Percentiles rank a stretch among this genome's conserved stretches.
Conservation (phyloP, 805 yeast species). For the Kluyveromyces starmeri region DNA sequence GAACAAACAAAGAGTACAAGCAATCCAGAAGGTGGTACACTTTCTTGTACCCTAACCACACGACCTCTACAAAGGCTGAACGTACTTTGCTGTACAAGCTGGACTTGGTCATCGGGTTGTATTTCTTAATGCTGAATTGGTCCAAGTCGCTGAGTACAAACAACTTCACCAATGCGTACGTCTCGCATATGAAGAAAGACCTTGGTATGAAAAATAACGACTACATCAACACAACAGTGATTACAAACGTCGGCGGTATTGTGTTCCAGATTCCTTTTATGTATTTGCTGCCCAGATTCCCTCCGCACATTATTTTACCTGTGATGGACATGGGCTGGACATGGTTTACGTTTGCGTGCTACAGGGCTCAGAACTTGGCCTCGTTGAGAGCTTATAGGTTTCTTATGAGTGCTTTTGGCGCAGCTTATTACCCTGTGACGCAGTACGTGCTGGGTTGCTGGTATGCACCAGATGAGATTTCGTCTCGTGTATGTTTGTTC, state of each 20-base stretch:
- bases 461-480: conserved; percentile 50
- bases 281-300: conserved; percentile 47
- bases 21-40: conserved; percentile 28
- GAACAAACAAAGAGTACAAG: conserved; percentile 30
- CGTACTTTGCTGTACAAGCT: conserved; percentile 41
- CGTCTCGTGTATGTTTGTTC: conserved; percentile 55
- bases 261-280: conserved; percentile 60
- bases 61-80: conserved; percentile 35
- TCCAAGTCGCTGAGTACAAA: conserved; percentile 55
- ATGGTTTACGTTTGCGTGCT: conserved; percentile 49
- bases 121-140: conserved; percentile 56
- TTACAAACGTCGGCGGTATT: conserved; percentile 53
- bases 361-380: conserved; percentile 38
- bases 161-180: conserved; percentile 58
- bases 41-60: conserved; percentile 29
- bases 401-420: conserved; percentile 61
- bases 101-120: conserved; percentile 47
- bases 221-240: conserved; percentile 48
- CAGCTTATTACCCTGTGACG: conserved; percentile 55
- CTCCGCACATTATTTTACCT: conserved; percentile 42
- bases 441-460: conserved; percentile 53
- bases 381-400: conserved; percentile 56
- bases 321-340: conserved; percentile 61
- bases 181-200: conserved; percentile 53
- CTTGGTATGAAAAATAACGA: conserved; percentile 55